These are phyloP conservation scores for Suillus luteus DNA, from an alignment of 768 basidiomycete species.

Conservation along the genomic window DNA sequence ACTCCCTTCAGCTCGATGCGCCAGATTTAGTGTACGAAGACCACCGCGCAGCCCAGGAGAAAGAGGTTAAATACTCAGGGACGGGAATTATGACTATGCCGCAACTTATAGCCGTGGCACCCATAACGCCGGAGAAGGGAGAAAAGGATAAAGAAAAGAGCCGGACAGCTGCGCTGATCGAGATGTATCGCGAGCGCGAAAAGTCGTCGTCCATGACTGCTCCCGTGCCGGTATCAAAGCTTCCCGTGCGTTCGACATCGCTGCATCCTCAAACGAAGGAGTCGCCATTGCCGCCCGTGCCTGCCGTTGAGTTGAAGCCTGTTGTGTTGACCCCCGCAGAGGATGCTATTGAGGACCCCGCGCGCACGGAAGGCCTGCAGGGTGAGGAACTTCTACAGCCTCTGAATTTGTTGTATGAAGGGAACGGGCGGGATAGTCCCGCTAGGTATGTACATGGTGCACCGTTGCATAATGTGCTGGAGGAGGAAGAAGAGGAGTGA, in stretches of 20 bases:
- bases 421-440: slow-evolving; percentile 62
- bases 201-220: slow-evolving; percentile 35
- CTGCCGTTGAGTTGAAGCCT: slow-evolving; percentile 8
- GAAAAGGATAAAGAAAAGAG: slow-evolving; percentile 38
- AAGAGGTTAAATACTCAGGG: slow-evolving; percentile 27
- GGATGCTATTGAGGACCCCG: slow-evolving; percentile 31
- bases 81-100: slow-evolving; percentile 35
- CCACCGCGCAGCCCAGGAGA: slow-evolving; percentile 22
- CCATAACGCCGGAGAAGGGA: slow-evolving; percentile 23
- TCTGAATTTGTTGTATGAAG: slow-evolving; percentile 40
- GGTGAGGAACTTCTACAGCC: slow-evolving; percentile 30
- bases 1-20: slow-evolving; percentile 29
- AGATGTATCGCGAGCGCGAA: slow-evolving; percentile 81
- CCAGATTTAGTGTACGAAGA: slow-evolving; percentile 31
- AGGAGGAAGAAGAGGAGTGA: slow-evolving; percentile 74
- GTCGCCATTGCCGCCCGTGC: slow-evolving; percentile 11
- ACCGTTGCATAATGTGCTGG: slow-evolving; percentile 82
- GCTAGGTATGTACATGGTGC: slow-evolving; percentile 81
- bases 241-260: slow-evolving; percentile 36
- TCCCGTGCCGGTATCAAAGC: slow-evolving; percentile 31
- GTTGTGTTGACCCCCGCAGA: slow-evolving; percentile 23
- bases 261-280: slow-evolving; percentile 14
- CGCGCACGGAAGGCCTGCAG: neutral
- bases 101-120: slow-evolving; percentile 8
- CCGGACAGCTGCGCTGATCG: slow-evolving; percentile 78